phyloP scores from a whole-genome alignment of 1,284 basidiomycete genomes.

The Dichomitus squalens region DNA sequence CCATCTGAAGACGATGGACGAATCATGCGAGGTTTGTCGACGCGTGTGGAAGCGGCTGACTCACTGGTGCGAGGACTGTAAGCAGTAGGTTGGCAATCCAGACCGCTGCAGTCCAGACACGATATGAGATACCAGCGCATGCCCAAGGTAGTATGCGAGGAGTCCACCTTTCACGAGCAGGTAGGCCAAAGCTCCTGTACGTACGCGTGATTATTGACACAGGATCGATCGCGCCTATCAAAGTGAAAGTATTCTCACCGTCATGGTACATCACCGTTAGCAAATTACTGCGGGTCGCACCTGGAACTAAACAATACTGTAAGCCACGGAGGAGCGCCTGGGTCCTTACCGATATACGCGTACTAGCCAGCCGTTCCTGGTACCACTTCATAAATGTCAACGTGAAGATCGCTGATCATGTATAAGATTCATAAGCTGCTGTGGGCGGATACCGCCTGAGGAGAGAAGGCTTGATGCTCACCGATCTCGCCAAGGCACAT shows the following conservation, averaged over 20 bases:
- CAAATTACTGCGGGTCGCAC: too few relatives aligned
- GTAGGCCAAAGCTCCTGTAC: neutral
- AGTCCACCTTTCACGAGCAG: neutral
- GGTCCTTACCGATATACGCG: neutral
- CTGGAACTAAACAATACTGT: too few relatives aligned
- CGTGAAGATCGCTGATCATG: neutral
- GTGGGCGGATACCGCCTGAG: too few relatives aligned
- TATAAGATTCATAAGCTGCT: too few relatives aligned
- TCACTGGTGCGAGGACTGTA: neutral
- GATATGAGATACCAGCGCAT: too few relatives aligned
- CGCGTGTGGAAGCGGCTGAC: neutral
- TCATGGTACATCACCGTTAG: too few relatives aligned
- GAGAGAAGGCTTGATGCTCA: neutral
- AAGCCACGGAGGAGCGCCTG: too few relatives aligned
- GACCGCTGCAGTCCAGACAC: neutral
- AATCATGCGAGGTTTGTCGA: neutral
- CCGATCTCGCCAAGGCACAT: neutral
- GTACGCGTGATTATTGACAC: too few relatives aligned
- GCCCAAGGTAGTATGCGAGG: too few relatives aligned
- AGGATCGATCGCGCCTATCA: too few relatives aligned
- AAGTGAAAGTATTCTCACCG: too few relatives aligned
- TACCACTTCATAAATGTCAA: neutral
- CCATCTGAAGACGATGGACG: neutral
- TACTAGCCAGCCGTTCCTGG: neutral
- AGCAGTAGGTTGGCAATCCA: neutral